Evolutionary conservation across 345 rosid species (phyloP).

Genomic region (Hypericum androsaemum): DNA sequence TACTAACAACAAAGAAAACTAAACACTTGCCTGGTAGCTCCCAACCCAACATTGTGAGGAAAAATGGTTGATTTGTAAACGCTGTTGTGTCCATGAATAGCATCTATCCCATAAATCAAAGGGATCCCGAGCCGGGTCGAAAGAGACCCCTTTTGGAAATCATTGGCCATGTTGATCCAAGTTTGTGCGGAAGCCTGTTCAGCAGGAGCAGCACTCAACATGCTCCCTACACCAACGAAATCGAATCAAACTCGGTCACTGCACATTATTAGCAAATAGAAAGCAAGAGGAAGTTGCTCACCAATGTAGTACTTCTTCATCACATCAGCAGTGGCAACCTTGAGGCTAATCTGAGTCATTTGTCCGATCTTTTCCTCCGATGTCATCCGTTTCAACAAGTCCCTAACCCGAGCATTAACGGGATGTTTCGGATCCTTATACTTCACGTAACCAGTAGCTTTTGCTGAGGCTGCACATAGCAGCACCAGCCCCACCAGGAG

Average conservation of each 20-base stretch:
- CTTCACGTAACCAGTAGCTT: not conserved
- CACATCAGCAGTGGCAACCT: not conserved
- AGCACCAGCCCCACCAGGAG: too few species aligned
- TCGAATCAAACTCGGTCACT: not conserved
- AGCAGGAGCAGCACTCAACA: slow-evolving; percentile 4
- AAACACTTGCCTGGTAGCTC: not conserved
- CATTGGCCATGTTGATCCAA: slow-evolving; percentile 2
- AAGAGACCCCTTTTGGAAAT: slow-evolving; percentile 1
- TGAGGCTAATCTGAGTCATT: not conserved
- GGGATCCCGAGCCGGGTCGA: slow-evolving; percentile 5
- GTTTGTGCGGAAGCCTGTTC: not conserved
- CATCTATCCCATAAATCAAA: slow-evolving; percentile 8
- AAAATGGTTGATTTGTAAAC: slow-evolving; percentile 7
- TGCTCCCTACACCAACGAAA: not conserved
- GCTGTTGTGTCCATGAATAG: slow-evolving; percentile 8
- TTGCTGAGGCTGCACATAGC: not conserved
- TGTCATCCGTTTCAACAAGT: slow-evolving; percentile 3
- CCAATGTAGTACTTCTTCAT: slow-evolving; percentile 2
- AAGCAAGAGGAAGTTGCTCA: not conserved
- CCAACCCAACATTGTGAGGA: slow-evolving; percentile 9
- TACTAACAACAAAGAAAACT: too few species aligned
- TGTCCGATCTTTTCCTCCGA: slow-evolving; percentile 3
- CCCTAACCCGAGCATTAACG: not conserved
- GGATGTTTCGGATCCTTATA: slow-evolving; percentile 7
- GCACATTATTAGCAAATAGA: not conserved